A percentile compares a stretch with the other conserved stretches of the same genome.
Evolutionary conservation across 2,329 filamentous ascomycete species (phyloP).

Genomic region (Pseudogymnoascus sp.): DNA sequence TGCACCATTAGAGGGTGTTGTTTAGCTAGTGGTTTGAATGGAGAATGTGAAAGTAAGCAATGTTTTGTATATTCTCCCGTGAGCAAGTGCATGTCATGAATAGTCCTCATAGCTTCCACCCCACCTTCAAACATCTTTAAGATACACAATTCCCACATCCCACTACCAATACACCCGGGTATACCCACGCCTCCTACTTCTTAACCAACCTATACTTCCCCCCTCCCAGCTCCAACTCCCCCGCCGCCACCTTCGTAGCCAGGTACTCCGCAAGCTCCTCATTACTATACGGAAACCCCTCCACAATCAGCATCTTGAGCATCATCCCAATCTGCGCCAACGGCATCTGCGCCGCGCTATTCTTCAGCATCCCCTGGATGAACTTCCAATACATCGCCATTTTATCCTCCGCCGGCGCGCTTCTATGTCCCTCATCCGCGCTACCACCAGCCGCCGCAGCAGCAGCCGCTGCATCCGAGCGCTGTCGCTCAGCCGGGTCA

Average conservation of each 20-base stretch:
- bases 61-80: background rate
- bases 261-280: conserved; percentile 82
- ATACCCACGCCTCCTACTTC: conserved; percentile 34
- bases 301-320: conserved; percentile 84
- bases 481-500: conserved; percentile 32
- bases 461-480: conserved; percentile 24
- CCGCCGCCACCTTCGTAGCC: conserved; percentile 64
- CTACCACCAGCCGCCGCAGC: conserved; percentile 14
- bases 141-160: background rate
- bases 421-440: conserved; percentile 41
- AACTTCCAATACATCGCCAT: conserved; percentile 78
- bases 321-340: conserved; percentile 80
- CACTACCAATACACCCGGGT: background rate
- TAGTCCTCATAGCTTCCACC: background rate
- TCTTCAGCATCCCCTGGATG: conserved; percentile 90
- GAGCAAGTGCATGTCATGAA: background rate
- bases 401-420: conserved; percentile 49
- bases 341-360: conserved; percentile 73
- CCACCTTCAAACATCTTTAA: background rate
- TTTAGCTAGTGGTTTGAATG: background rate
- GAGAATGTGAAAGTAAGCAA: background rate
- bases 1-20: conserved; percentile 34
- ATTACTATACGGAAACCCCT: conserved; percentile 81
- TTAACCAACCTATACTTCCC: conserved; percentile 61
- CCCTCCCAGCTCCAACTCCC: conserved; percentile 59